Base-by-base conservation (phyloP, 345 rosid genomes). In the Cardiospermum halicacabum region DNA sequence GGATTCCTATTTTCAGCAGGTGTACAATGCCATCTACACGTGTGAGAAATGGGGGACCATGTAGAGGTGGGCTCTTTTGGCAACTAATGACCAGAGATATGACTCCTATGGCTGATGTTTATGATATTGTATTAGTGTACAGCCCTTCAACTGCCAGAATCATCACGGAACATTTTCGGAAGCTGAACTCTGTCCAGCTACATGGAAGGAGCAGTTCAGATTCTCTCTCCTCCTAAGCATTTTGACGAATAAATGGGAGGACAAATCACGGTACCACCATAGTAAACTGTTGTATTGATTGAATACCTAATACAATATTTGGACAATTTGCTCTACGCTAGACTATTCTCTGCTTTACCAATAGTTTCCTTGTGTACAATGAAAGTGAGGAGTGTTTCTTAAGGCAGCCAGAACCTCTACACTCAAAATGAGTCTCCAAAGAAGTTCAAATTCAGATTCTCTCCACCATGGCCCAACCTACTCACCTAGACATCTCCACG, bases 51-150 rank as follows among this genome's bases (percentile, higher is more conserved):
- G 76, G 80, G 5, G 89, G 89, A 0, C 37, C 96, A 16, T 76
- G 72, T 58, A 74, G 62, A 7, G 91, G 96, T 42, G 98, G 92
- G 22, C 61, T 89, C 0, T 87, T 86, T 58, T 85, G 96, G 96
- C 94, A 89, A 49, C 78, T 87, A 16, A 34, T 85, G 73, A 72
- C 75, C 53, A 70, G 55, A 32, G 85, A 77, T 55, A 82, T 84
- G 72, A 80, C 73, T 28, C 37, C 26, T 4, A 27, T 72, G 50
- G 77, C 67, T 13, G 96, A 89, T 69, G 97, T 90, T 5, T 87
- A 87, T 63, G 77, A 85, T 61, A 80, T 92, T 32, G 58, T 85
- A 31, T 64, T 87, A 59, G 73, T 78, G 56, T 70, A 81, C n/a
- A 74, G 69, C 64, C 83, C 87, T 47, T 84, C 92, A 0, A 89